phyloP scores from a whole-genome alignment of 148 eudicot species.

The Spergularia bocconei region DNA sequence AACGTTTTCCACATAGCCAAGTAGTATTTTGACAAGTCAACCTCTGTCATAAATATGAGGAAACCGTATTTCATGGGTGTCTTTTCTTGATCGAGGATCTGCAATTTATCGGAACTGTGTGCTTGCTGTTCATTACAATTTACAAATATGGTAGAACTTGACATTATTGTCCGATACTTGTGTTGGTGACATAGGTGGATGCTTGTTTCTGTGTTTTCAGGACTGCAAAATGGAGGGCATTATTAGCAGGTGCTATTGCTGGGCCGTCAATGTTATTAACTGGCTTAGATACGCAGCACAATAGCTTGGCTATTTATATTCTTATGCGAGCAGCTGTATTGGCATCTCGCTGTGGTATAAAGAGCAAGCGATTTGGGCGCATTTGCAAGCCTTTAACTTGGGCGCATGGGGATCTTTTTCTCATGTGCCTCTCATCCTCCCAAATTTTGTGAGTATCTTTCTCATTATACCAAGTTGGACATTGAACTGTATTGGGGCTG shows the following conservation, averaged over 20 bases:
- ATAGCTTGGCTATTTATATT: slow-evolving; percentile 88
- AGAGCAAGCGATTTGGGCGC: slow-evolving; percentile 82
- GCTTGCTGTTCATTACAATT: not conserved
- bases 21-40: not conserved
- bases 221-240: slow-evolving; percentile 96
- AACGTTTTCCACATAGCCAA: not conserved
- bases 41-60: not conserved
- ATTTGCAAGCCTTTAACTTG: slow-evolving; percentile 92
- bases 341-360: slow-evolving; percentile 98
- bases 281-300: slow-evolving; percentile 77
- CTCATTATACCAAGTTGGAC: not conserved
- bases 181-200: slow-evolving; percentile 1
- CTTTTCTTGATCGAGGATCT: slow-evolving; percentile 1
- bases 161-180: not conserved
- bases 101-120: not conserved
- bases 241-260: slow-evolving; percentile 91
- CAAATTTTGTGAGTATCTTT: slow-evolving; percentile 74
- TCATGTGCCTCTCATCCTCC: slow-evolving; percentile 97
- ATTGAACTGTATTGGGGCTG: not conserved
- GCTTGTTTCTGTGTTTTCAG: slow-evolving; percentile 38
- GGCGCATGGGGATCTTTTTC: slow-evolving; percentile 94
- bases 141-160: no score
- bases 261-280: slow-evolving; percentile 97
- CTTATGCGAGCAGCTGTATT: slow-evolving; percentile 95
- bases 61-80: not conserved